Evolutionary conservation across 108 stramenopile genomes (phyloP).

Genomic region (Conticribra guillardii): DNA sequence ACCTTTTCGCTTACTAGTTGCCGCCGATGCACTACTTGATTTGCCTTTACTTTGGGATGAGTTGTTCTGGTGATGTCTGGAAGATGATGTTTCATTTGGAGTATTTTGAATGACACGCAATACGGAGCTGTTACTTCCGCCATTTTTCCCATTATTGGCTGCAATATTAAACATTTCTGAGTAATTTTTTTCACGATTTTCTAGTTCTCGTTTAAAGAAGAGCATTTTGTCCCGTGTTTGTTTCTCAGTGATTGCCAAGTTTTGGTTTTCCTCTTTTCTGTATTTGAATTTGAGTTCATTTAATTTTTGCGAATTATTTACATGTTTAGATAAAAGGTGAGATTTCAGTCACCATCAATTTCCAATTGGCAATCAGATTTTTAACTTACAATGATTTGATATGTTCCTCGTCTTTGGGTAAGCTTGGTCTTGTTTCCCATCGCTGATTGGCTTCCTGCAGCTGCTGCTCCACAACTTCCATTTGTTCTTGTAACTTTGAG

Average conservation of each 20-base stretch:
- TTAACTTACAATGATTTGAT: slow-evolving; percentile 42
- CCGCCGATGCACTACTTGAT: no score
- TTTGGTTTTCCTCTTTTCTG: slow-evolving; percentile 36
- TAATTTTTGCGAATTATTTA: no score
- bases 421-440: slow-evolving; percentile 18
- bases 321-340: no score
- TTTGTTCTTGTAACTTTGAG: slow-evolving; percentile 10
- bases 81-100: not conserved
- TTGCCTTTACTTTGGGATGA: no score
- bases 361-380: no score
- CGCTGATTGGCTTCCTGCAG: slow-evolving; percentile 20
- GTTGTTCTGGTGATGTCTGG: no score
- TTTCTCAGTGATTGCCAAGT: slow-evolving; percentile 10
- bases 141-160: not conserved
- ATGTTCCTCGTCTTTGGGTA: slow-evolving; percentile 11
- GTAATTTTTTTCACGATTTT: slow-evolving; percentile 35
- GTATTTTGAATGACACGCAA: slow-evolving; percentile 36
- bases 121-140: not conserved
- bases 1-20: no score
- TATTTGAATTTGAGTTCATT: no score
- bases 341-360: no score
- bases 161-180: slow-evolving; percentile 1
- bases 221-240: slow-evolving; percentile 26
- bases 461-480: slow-evolving; percentile 5
- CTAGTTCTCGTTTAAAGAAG: slow-evolving; percentile 30